Percentiles rank a stretch among this genome's conserved stretches.
These are phyloP conservation scores for Fusarium tricinctum DNA, from an alignment of 2,329 filamentous ascomycete genomes.

Conservation along the genomic window DNA sequence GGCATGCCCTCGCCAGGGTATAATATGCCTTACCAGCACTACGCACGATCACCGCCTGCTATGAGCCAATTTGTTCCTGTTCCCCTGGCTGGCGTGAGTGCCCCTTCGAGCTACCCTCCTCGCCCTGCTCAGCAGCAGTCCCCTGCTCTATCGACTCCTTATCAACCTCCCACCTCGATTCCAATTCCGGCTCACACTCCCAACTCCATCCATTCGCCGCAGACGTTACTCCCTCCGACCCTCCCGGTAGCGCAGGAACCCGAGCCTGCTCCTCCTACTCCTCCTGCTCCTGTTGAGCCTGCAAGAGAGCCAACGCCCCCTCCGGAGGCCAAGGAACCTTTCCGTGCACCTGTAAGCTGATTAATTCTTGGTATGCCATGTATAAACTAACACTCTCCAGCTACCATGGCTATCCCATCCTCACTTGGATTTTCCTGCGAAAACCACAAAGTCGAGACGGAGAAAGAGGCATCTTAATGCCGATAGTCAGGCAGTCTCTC, in stretches of 20 bases:
- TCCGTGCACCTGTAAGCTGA: slow-evolving; percentile 64
- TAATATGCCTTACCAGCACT: slow-evolving; percentile 56
- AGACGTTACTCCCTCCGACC: slow-evolving; percentile 60
- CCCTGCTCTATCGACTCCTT: slow-evolving; percentile 68
- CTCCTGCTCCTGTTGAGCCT: slow-evolving; percentile 45
- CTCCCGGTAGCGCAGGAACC: slow-evolving; percentile 61
- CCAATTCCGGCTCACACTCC: slow-evolving; percentile 65
- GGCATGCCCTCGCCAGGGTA: slow-evolving; percentile 62
- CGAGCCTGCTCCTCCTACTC: slow-evolving; percentile 50
- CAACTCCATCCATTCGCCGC: slow-evolving; percentile 66
- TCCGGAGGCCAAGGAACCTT: slow-evolving; percentile 53
- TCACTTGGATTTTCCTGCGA: slow-evolving; percentile 64
- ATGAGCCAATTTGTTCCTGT: slow-evolving; percentile 69
- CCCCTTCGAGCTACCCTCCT: slow-evolving; percentile 63
- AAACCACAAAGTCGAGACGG: slow-evolving; percentile 55
- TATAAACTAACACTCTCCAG: slow-evolving; percentile 52
- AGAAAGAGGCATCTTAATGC: slow-evolving; percentile 59
- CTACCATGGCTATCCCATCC: slow-evolving; percentile 71
- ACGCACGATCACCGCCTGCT: slow-evolving; percentile 64
- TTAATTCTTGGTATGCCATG: background rate
- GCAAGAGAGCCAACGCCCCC: slow-evolving; percentile 44
- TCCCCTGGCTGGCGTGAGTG: slow-evolving; percentile 64
- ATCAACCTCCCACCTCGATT: slow-evolving; percentile 66
- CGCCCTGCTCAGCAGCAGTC: slow-evolving; percentile 62
- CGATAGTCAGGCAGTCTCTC: slow-evolving; percentile 58